Evolutionary conservation across 192 early-diverging fungal genomes (phyloP).

Genomic region (Entophlyctis luteolus): DNA sequence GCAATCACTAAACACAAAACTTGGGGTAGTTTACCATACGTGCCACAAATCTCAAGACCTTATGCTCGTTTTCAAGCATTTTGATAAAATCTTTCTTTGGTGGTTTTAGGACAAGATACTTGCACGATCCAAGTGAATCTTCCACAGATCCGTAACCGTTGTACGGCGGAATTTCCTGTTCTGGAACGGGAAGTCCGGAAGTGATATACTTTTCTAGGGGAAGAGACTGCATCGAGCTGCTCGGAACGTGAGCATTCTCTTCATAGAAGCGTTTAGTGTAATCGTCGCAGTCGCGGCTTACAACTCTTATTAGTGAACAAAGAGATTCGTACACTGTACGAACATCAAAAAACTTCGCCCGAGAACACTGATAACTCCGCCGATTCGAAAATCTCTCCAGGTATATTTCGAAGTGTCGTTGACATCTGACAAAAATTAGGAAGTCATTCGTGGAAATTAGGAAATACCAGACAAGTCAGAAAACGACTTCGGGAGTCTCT

Average conservation of each 20-base stretch:
- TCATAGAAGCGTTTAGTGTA: conserved; percentile 53
- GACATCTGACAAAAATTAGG: conserved; percentile 34
- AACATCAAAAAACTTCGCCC: conserved; percentile 59
- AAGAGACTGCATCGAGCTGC: conserved; percentile 13
- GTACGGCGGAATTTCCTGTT: conserved; percentile 50
- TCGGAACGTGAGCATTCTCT: conserved; percentile 31
- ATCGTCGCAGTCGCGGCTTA: conserved; percentile 64
- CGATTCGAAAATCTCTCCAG: conserved; percentile 59
- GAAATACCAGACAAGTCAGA: conserved; percentile 46
- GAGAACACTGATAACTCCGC: conserved; percentile 54
- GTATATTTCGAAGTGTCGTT: conserved; percentile 52
- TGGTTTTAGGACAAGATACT: conserved; percentile 59
- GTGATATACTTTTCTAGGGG: conserved; percentile 15
- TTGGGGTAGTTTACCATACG: conserved; percentile 54
- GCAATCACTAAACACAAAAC: too few relatives aligned
- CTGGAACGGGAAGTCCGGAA: neutral
- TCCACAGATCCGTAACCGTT: conserved; percentile 63
- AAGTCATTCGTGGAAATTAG: too few relatives aligned
- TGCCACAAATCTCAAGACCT: conserved; percentile 59
- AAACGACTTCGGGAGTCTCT: conserved; percentile 55
- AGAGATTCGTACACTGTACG: too few relatives aligned
- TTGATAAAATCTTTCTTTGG: conserved; percentile 67
- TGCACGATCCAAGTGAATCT: conserved; percentile 55
- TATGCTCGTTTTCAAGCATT: conserved; percentile 63
- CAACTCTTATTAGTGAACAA: too few relatives aligned